Percentiles rank a stretch among this genome's conserved stretches.
Conservation (phyloP, 2,329 filamentous ascomycete species). For the Penicillium sp. region DNA sequence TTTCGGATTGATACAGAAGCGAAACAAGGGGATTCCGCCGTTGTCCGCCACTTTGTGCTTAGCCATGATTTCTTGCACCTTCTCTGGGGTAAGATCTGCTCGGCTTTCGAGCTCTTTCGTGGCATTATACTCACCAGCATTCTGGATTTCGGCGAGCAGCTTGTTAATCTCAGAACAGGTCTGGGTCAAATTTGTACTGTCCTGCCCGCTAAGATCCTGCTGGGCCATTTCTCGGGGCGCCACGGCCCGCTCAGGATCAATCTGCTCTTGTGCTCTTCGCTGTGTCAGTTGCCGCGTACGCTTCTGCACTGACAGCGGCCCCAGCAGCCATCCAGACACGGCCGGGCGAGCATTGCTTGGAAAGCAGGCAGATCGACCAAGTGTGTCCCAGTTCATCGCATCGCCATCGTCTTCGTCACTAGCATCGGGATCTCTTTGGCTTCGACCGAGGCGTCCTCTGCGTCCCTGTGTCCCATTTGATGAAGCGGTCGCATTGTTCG, state of each 20-base stretch:
- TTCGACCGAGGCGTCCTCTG: constrained; percentile 34
- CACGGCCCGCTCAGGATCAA: constrained; percentile 64
- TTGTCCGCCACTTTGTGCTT: constrained; percentile 63
- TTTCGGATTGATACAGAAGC: constrained; percentile 82
- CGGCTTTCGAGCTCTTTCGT: constrained; percentile 41
- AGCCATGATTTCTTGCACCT: constrained; percentile 56
- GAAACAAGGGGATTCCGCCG: constrained; percentile 73
- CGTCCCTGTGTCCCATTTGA: constrained; percentile 38
- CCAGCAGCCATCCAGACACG: constrained; percentile 78
- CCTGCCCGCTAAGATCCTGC: constrained; percentile 70
- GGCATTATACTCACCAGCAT: constrained; percentile 47
- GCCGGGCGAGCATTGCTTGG: constrained; percentile 71
- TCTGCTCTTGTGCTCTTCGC: constrained; percentile 65
- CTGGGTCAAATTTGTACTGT: constrained; percentile 73
- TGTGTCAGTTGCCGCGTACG: constrained; percentile 69
- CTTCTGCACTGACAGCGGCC: constrained; percentile 85
- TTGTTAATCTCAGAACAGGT: constrained; percentile 73
- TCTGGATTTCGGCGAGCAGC: constrained; percentile 51
- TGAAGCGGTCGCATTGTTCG: constrained; percentile 53
- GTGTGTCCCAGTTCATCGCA: constrained; percentile 78
- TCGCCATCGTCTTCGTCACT: constrained; percentile 68
- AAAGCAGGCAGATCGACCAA: constrained; percentile 75
- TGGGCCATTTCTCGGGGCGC: constrained; percentile 74
- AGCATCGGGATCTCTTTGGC: constrained; percentile 51
- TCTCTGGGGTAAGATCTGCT: constrained; percentile 37